A percentile compares a stretch with the other conserved stretches of the same genome.
phyloP scores from a whole-genome alignment of 768 basidiomycete species.

The Dacryopinax primogenitus region DNA sequence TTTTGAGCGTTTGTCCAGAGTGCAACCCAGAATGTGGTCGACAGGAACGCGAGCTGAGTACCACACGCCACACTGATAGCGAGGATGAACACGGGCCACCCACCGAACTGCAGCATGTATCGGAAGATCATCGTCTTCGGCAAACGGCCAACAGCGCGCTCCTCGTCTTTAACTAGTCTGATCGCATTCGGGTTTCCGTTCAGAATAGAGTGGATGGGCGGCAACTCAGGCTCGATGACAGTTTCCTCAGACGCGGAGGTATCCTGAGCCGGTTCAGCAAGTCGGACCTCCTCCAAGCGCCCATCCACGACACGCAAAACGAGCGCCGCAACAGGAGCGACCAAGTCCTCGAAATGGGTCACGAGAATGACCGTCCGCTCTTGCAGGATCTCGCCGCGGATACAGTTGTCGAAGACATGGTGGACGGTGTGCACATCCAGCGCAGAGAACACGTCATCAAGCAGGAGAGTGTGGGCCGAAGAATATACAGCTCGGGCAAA shows the following conservation, averaged over 20 bases:
- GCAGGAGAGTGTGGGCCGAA: constrained; percentile 23
- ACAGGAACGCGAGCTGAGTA: background rate
- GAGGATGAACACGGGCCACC: constrained; percentile 5
- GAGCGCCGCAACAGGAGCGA: constrained; percentile 10
- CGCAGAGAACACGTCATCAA: constrained; percentile 23
- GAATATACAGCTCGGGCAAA: constrained; percentile 74
- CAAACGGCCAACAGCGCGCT: background rate
- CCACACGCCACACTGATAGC: background rate
- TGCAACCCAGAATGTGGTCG: background rate
- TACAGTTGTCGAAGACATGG: constrained; percentile 32
- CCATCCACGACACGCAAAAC: background rate
- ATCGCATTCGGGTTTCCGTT: background rate
- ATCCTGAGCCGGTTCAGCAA: background rate
- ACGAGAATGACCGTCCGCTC: constrained; percentile 53
- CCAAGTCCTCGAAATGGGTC: constrained; percentile 21
- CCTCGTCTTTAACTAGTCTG: background rate
- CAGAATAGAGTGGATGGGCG: background rate
- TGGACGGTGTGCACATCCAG: constrained; percentile 29
- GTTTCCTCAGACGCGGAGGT: background rate
- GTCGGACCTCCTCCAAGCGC: background rate
- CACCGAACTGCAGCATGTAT: constrained; percentile 4
- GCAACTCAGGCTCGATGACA: background rate
- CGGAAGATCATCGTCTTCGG: constrained; percentile 7
- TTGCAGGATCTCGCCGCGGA: constrained; percentile 51
- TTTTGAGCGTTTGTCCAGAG: background rate